Conservation (phyloP, 2,329 filamentous ascomycete species). For the Metarhizium album region DNA sequence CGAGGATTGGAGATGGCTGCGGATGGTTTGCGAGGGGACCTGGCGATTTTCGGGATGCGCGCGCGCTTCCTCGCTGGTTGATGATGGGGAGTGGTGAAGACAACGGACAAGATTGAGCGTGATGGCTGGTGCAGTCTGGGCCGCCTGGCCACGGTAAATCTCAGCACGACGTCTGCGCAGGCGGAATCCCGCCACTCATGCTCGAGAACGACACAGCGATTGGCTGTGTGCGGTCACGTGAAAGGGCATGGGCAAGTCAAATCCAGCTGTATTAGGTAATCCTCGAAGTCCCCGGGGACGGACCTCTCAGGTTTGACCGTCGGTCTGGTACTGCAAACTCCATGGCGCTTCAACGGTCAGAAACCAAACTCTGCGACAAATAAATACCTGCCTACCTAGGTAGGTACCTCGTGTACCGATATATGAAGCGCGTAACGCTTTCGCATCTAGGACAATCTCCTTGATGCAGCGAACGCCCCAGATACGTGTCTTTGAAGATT, state of each 20-base stretch:
- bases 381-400: background rate
- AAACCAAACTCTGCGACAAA: background rate
- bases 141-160: constrained; percentile 28
- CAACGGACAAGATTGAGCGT: constrained; percentile 39
- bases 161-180: constrained; percentile 30
- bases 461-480: no score
- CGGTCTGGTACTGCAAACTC: no score
- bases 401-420: no score
- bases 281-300: background rate
- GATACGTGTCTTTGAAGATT: no score
- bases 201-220: constrained; percentile 5
- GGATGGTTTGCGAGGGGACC: constrained; percentile 48
- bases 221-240: background rate
- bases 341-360: background rate
- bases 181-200: constrained; percentile 16
- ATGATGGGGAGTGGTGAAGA: constrained; percentile 44
- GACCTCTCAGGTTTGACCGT: background rate
- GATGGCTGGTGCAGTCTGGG: constrained; percentile 34
- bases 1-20: constrained; percentile 43
- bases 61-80: constrained; percentile 34
- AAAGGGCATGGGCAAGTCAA: background rate
- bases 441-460: no score
- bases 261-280: background rate
- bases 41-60: constrained; percentile 53
- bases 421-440: constrained; percentile 11